Evolutionary conservation across 1,139 yeast species (phyloP).

Genomic region (Debaryomycetaceae sp.): DNA sequence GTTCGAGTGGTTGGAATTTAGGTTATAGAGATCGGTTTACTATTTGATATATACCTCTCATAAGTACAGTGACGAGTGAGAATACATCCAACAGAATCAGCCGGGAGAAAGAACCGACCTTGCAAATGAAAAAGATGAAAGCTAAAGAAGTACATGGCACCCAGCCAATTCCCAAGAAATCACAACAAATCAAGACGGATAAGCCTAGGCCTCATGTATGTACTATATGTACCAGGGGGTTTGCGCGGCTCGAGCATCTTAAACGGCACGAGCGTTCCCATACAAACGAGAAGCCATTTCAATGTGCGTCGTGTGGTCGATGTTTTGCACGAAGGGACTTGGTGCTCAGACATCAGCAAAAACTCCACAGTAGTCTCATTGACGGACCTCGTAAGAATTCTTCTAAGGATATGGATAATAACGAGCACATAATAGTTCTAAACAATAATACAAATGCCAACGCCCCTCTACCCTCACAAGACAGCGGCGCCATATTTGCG

Average conservation of each 20-base stretch:
- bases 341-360: constrained; percentile 48
- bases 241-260: constrained; percentile 91
- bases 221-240: constrained; percentile 90
- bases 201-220: constrained; percentile 93
- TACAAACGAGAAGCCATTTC: constrained; percentile 93
- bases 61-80: not conserved
- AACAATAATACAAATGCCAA: constrained; percentile 43
- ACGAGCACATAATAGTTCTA: constrained; percentile 43
- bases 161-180: constrained; percentile 84
- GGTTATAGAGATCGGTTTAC: not conserved
- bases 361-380: constrained; percentile 29
- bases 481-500: constrained; percentile 1
- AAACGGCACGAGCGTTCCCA: constrained; percentile 94
- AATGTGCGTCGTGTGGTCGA: constrained; percentile 50
- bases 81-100: not conserved
- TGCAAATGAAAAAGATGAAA: not conserved
- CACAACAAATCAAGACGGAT: constrained; percentile 78
- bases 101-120: not conserved
- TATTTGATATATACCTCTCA: no score
- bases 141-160: constrained; percentile 7
- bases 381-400: constrained; percentile 19
- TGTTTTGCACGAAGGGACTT: constrained; percentile 49
- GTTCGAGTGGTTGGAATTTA: not conserved
- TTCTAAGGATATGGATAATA: constrained; percentile 16
- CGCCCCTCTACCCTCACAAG: constrained; percentile 37